Base-by-base conservation (phyloP, 169 alveolate species). In the Plasmodium gallinaceum region DNA sequence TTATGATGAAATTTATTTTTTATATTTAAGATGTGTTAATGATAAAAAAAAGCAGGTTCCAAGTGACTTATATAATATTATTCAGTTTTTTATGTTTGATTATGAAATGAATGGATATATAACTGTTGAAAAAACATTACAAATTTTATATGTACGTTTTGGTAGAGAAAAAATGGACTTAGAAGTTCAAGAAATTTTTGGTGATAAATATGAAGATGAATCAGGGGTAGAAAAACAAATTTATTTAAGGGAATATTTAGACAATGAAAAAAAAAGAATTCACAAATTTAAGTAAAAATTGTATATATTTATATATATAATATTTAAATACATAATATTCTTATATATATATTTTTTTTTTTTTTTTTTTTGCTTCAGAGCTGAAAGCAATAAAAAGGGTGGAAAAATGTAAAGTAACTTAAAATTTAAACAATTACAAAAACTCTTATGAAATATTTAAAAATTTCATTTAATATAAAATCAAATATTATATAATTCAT, bases 31-130 rank as follows among this genome's bases (percentile, higher is more conserved):
- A 39, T 76, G 89, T 7, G 89, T 76, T 45, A 76, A 76, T 68
- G 89, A 76, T 57, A 76, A 76, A 39, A 76, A 76, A 58, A 76
- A 76, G 58, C 89, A 76, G 65, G 51, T 76, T 8, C 89, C 89
- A 12, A 76, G 89, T 76, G 89, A 76, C 61, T 51, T 76, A 62
- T 76, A 76, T 57, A 76, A 76, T 70, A 76, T 76, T 48, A 76
- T 76, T 76, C 89, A 76, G 39, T 76, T 76, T 64, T 76, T 76
- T 58, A 76, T 76, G 89, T 76, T 76, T 68, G 89, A 76, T 24
- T 76, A 76, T 58, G 89, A 76, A 76, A 76, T 76, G 89, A 76
- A 76, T 76, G 89, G 89, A 39, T 76, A 76, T 43, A 76, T 76
- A 76, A 76, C 89, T 64, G 89, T 76, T 18, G 89, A 76, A 68